These are phyloP conservation scores for Alternaria arborescens DNA, from an alignment of 2,329 filamentous ascomycete genomes.

Conservation along the genomic window DNA sequence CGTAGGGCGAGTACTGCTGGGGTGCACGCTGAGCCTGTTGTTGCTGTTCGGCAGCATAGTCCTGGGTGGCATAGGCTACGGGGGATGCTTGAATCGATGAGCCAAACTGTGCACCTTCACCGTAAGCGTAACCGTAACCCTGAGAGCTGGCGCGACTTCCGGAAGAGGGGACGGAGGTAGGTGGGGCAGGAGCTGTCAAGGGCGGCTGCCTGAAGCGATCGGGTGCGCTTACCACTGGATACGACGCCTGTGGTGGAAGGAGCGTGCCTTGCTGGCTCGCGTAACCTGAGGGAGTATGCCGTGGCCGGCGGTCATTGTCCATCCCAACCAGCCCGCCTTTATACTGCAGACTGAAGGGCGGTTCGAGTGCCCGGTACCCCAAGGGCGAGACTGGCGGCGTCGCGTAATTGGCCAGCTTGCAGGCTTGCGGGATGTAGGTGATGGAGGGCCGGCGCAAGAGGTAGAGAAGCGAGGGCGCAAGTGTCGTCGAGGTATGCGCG, in stretches of 20 bases:
- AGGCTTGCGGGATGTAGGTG: constrained; percentile 41
- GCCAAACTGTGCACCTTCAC: constrained; percentile 64
- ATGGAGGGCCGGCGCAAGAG: constrained; percentile 28
- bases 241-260: constrained; percentile 55
- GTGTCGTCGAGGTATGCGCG: constrained; percentile 13
- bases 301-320: constrained; percentile 77
- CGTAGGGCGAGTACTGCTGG: constrained; percentile 62
- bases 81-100: constrained; percentile 59
- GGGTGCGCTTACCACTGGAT: constrained; percentile 55
- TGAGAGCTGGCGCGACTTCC: constrained; percentile 51
- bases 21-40: constrained; percentile 64
- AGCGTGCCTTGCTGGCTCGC: constrained; percentile 60
- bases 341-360: constrained; percentile 64
- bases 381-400: constrained; percentile 71
- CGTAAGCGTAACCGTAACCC: constrained; percentile 61
- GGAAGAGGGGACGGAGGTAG: constrained; percentile 53
- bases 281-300: constrained; percentile 76
- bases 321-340: constrained; percentile 69
- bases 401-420: constrained; percentile 72
- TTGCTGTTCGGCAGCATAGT: constrained; percentile 68
- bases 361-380: constrained; percentile 68
- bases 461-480: constrained; percentile 9
- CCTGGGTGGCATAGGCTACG: constrained; percentile 70
- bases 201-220: constrained; percentile 60
- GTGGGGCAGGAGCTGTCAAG: constrained; percentile 53